A percentile compares a stretch with the other conserved stretches of the same genome.
Evolutionary conservation across 805 yeast genomes (phyloP).

Genomic region (Hyphopichia homilentoma): DNA sequence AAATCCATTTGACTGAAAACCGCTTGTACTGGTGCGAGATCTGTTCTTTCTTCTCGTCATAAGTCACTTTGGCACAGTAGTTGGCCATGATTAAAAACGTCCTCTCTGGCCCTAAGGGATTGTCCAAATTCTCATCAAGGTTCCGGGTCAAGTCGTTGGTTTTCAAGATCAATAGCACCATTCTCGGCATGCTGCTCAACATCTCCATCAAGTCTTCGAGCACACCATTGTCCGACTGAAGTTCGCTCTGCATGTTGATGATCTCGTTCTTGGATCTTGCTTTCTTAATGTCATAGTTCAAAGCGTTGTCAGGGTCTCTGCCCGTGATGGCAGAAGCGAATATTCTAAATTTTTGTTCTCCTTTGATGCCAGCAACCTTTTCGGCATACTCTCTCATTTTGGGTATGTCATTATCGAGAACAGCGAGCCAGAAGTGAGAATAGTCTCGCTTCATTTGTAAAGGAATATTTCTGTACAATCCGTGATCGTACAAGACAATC

Average conservation of each 20-base stretch:
- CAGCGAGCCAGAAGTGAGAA: conserved; percentile 89
- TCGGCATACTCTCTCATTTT: conserved; percentile 73
- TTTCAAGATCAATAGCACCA: conserved; percentile 81
- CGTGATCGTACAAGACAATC: conserved; percentile 90
- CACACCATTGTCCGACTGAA: conserved; percentile 57
- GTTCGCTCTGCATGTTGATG: conserved; percentile 57
- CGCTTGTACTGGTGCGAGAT: conserved; percentile 14
- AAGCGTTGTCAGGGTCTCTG: conserved; percentile 74
- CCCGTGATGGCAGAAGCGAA: conserved; percentile 96
- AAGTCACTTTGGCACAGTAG: conserved; percentile 81
- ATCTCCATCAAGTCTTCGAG: conserved; percentile 75
- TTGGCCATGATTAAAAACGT: conserved; percentile 86
- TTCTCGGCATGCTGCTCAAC: conserved; percentile 74
- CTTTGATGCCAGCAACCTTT: conserved; percentile 72
- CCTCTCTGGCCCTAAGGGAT: conserved; percentile 83
- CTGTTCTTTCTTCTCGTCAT: conserved; percentile 55
- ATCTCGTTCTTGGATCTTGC: conserved; percentile 62
- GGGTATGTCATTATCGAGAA: conserved; percentile 64
- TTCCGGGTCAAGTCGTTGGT: conserved; percentile 92
- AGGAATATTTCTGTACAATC: conserved; percentile 83
- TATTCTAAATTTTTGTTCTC: conserved; percentile 69
- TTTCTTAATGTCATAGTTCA: conserved; percentile 55
- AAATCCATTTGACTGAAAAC: conserved; percentile 18
- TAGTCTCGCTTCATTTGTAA: conserved; percentile 73
- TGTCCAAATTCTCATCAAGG: conserved; percentile 76